Conservation (phyloP, 768 basidiomycete species). For the Lentinula edodes region DNA sequence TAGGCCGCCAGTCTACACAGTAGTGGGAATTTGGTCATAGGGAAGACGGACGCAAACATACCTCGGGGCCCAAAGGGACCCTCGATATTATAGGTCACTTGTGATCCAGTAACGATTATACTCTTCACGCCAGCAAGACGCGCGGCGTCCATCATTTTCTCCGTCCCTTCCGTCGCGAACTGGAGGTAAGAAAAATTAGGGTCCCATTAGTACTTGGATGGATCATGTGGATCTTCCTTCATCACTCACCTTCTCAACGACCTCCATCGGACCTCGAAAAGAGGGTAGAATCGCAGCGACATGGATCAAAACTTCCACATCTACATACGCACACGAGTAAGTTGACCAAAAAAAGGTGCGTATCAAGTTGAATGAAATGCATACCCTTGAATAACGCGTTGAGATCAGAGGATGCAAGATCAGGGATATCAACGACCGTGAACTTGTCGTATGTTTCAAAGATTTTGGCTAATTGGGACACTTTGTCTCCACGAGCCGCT, state of each 20-base stretch:
- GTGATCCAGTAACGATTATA: constrained; percentile 3
- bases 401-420: constrained; percentile 1
- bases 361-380: not conserved
- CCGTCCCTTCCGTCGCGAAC: constrained; percentile 4
- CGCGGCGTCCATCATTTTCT: constrained; percentile 1
- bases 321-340: constrained; percentile 15
- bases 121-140: constrained; percentile 2
- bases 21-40: not conserved
- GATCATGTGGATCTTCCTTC: not conserved
- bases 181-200: not conserved
- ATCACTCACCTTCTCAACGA: not conserved
- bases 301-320: constrained; percentile 33
- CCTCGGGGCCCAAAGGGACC: constrained; percentile 7
- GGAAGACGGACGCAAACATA: not conserved
- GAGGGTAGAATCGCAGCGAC: constrained; percentile 18
- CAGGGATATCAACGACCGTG: constrained; percentile 5
- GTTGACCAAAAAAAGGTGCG: not conserved
- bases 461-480: constrained; percentile 2
- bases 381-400: not conserved
- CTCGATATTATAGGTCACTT: constrained; percentile 1
- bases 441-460: constrained; percentile 6
- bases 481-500: constrained; percentile 6
- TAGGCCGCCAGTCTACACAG: not conserved
- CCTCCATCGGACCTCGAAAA: not conserved
- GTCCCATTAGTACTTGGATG: not conserved